Evolutionary conservation across 345 rosid genomes (phyloP).

Genomic region (Sisymbrium irio): DNA sequence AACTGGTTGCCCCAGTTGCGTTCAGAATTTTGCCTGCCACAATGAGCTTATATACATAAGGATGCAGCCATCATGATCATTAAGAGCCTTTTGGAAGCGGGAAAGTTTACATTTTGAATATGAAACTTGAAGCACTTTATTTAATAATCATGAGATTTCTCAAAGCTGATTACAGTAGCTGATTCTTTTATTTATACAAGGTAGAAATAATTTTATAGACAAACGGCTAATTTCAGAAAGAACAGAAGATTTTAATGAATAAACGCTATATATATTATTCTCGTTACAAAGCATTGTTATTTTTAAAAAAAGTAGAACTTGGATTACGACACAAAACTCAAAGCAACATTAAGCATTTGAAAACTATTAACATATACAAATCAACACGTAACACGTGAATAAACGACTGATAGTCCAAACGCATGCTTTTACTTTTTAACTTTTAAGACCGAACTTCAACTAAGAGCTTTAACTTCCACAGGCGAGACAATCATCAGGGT

Average conservation of each 20-base stretch:
- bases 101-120: slow-evolving; percentile 47
- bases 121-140: neutral
- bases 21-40: slow-evolving; percentile 72
- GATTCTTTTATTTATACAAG: neutral
- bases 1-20: slow-evolving; percentile 77
- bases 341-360: neutral
- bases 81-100: slow-evolving; percentile 71
- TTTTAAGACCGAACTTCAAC: neutral
- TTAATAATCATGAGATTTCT: neutral
- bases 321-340: slow-evolving; percentile 7
- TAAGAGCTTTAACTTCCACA: slow-evolving; percentile 60
- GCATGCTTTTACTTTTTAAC: neutral
- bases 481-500: slow-evolving; percentile 78
- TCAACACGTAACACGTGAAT: neutral
- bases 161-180: slow-evolving; percentile 3
- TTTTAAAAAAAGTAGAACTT: neutral
- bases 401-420: neutral
- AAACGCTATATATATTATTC: neutral
- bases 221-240: neutral
- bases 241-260: neutral
- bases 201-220: neutral
- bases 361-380: slow-evolving; percentile 14
- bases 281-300: neutral
- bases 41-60: slow-evolving; percentile 73
- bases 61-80: slow-evolving; percentile 75